A percentile compares a stretch with the other conserved stretches of the same genome.
These are phyloP conservation scores for Antrodiella citrinella DNA, from an alignment of 768 basidiomycete species.

Conservation along the genomic window DNA sequence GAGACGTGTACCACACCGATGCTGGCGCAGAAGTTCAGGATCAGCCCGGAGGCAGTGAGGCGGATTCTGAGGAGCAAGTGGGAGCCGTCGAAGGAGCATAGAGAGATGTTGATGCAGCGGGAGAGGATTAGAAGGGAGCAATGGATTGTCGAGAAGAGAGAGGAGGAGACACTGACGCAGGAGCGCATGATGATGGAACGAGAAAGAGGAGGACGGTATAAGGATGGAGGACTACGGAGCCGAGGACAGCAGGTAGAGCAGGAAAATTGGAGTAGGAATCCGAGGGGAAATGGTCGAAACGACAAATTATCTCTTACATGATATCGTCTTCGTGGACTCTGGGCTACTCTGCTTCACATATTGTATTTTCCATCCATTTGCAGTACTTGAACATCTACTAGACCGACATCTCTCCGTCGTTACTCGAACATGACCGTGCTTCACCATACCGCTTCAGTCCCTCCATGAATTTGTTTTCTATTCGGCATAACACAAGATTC, in stretches of 20 bases:
- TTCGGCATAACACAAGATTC: conserved; percentile 30
- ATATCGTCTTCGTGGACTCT: no score
- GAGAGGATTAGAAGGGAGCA: conserved; percentile 16
- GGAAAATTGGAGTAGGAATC: background rate
- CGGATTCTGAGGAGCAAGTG: conserved; percentile 41
- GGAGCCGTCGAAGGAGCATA: conserved; percentile 27
- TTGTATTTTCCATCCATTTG: no score
- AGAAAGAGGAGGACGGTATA: background rate
- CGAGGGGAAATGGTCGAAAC: background rate
- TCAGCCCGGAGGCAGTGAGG: conserved; percentile 44
- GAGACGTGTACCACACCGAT: conserved; percentile 30
- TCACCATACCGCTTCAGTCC: no score
- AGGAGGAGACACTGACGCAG: conserved; percentile 7
- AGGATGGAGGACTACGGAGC: no score
- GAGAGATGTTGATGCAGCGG: conserved; percentile 20
- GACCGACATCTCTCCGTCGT: no score
- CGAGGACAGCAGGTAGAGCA: background rate
- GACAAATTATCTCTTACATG: background rate
- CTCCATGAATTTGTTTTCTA: no score
- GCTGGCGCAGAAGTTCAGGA: conserved; percentile 38
- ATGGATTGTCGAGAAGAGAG: conserved; percentile 3
- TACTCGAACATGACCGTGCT: no score
- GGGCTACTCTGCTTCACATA: no score
- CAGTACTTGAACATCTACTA: no score
- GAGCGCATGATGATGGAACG: background rate